Evolutionary conservation across 345 rosid genomes (phyloP), one percentile per base, ranked within the genome.

Genomic region (Heritiera fomes): DNA sequence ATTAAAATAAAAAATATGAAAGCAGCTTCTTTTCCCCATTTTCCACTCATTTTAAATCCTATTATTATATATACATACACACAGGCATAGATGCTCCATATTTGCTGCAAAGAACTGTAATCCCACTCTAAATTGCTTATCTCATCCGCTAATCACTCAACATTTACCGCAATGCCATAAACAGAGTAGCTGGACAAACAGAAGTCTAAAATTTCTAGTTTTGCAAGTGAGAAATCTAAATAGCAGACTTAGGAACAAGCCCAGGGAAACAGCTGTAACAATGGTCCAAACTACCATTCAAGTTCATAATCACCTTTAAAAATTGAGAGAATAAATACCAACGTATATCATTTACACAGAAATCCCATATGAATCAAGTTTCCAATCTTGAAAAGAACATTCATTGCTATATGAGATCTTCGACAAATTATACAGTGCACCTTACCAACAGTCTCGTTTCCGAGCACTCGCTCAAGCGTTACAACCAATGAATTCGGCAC

Each of bases 391-490:
- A 60, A 78, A 71, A 72, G 23, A 53, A 50, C 60, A 12, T 38
- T 5, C 8, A 41, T 47, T 23, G 28, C 40, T 46, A 72, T 32
- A 17, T 34, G 13, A 15, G 47, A 11, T 70, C 12, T 72, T 34
- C 75, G 18, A 72, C 17, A 72, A 8, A 23, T 14, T 6, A 50
- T 50, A 50, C 15, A 78, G 43, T 70, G 85, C 82, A 83, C 82
- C 83, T 83, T 93, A 95, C 99, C 99, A 75, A 95, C 82, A 78
- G 91, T 90, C 91, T 95, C 97, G 76, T 95, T 95, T 67, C 99
- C 99, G 81, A 95, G 73, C 4, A 95, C 99, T 89, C 99, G 90
- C 83, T 93, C 99, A 2, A 95, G 93, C 28, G 99, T 95, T 80
- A 93, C 99, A 45, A 95, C 93, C 84, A 95, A 82, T 9, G 97